Evolutionary conservation across 75 land plant genomes (phyloP).

Genomic region (Chamaecyparis obtusa): DNA sequence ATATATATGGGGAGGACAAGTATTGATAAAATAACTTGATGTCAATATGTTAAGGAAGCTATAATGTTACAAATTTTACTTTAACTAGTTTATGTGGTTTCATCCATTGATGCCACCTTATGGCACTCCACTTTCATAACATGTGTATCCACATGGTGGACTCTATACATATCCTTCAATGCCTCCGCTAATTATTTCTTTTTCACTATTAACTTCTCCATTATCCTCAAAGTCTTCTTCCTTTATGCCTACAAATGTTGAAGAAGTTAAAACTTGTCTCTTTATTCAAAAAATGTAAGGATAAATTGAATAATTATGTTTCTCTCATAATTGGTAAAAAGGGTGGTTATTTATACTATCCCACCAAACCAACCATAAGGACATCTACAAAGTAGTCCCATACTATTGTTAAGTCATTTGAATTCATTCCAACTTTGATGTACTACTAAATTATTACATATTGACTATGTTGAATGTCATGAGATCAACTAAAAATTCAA

Average conservation of each 20-base stretch:
- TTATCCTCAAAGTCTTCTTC: not conserved
- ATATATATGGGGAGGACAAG: slow-evolving; percentile 76
- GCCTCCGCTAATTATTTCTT: slow-evolving; percentile 27
- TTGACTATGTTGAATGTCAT: too few relatives aligned
- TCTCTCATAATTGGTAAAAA: too few relatives aligned
- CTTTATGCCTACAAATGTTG: not conserved
- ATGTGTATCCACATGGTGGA: slow-evolving; percentile 78
- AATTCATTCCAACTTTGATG: too few relatives aligned
- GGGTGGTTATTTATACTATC: too few relatives aligned
- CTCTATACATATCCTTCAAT: slow-evolving; percentile 75
- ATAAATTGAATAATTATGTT: too few relatives aligned
- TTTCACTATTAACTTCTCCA: not conserved
- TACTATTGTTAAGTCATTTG: too few relatives aligned
- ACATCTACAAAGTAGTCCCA: too few relatives aligned
- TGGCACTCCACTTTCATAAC: slow-evolving; percentile 79
- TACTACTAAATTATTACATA: too few relatives aligned
- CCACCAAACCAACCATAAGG: too few relatives aligned
- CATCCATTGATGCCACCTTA: slow-evolving; percentile 80
- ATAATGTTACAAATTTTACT: not conserved
- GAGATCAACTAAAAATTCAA: too few relatives aligned
- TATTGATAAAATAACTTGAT: not conserved
- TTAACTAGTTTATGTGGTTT: slow-evolving; percentile 4
- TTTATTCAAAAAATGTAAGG: too few relatives aligned
- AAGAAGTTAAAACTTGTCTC: not conserved
- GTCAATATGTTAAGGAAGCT: not conserved